Evolutionary conservation across 768 basidiomycete genomes (phyloP), one percentile per base, ranked within the genome.

Genomic region (Rhodotorula graminis): DNA sequence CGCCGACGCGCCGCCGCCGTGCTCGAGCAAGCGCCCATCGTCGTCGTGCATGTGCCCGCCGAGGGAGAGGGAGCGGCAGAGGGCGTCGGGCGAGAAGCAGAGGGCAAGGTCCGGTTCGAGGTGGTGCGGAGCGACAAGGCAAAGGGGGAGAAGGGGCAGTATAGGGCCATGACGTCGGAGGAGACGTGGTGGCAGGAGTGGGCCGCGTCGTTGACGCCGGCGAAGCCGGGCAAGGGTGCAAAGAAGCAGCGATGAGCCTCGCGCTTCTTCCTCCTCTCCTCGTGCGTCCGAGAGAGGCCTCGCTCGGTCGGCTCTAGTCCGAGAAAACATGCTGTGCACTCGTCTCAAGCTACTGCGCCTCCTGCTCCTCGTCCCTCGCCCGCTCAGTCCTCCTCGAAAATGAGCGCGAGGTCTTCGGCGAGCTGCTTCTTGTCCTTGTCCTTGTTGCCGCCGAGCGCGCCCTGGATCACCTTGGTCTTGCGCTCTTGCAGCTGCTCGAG

Each of bases 401-500:
- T 91, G 65, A 89, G 86, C 79, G 89, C 89, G 53, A 93, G 82
- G 78, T 93, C 92, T 77, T 91, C 88, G 12, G 92, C 81, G 71
- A 89, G 89, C 79, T 91, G 89, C 3, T 87, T 84, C 62, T 72
- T 72, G 60, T 80, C 81, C 31, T 83, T 80, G 62, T 82, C 83
- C 33, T 63, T 69, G 61, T 76, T 85, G 60, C 88, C 88, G 37
- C 87, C 85, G 78, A 93, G 90, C 3, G 92, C 91, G 78, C 90
- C 90, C 76, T 88, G 90, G 31, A 93, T 85, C 61, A 95, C 90
- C 7, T 90, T 90, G 0, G 88, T 91, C 82, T 94, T 95, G 50
- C 91, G 84, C 77, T 89, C 88, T 80, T 94, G 93, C 31, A 94
- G 60, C 59, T 60, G 33, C 11, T 2, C 15, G 37, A 5, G 55